phyloP scores from a whole-genome alignment of 2,329 filamentous ascomycete genomes.

The Leptographium procerum region DNA sequence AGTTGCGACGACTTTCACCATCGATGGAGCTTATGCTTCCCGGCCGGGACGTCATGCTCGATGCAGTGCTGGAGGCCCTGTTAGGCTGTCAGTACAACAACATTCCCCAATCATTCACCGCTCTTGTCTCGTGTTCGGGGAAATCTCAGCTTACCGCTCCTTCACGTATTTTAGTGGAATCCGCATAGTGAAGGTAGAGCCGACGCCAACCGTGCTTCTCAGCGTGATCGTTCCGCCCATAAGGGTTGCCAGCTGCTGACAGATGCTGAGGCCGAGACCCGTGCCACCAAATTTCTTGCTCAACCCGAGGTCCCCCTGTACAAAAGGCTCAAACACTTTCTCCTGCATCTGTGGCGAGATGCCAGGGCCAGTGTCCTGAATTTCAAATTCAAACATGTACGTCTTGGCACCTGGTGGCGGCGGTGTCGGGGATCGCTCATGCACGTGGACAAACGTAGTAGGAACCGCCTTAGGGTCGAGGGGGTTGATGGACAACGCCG shows the following conservation, averaged over 20 bases:
- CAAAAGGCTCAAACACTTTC: slow-evolving; percentile 86
- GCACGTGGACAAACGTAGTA: slow-evolving; percentile 32
- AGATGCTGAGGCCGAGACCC: slow-evolving; percentile 79
- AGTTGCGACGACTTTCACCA: slow-evolving; percentile 21
- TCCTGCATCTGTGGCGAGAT: slow-evolving; percentile 68
- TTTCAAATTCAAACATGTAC: slow-evolving; percentile 77
- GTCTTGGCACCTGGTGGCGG: slow-evolving; percentile 51
- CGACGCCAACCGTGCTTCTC: slow-evolving; percentile 58
- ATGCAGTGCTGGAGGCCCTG: slow-evolving; percentile 42
- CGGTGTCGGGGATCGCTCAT: slow-evolving; percentile 47
- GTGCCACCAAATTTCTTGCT: slow-evolving; percentile 88
- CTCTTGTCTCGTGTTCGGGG: neutral
- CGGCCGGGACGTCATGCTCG: slow-evolving; percentile 38
- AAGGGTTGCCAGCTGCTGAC: slow-evolving; percentile 68
- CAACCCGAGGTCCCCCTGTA: slow-evolving; percentile 80
- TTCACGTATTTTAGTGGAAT: slow-evolving; percentile 71
- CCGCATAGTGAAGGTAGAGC: slow-evolving; percentile 71
- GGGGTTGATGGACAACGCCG: slow-evolving; percentile 51
- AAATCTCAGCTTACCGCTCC: slow-evolving; percentile 39
- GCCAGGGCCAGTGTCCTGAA: slow-evolving; percentile 78
- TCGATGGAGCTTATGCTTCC: slow-evolving; percentile 33
- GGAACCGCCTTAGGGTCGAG: slow-evolving; percentile 39
- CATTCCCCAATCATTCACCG: neutral
- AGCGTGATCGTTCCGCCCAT: slow-evolving; percentile 72
- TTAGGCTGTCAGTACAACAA: neutral